A percentile compares a stretch with the other conserved stretches of the same genome.
phyloP scores from a whole-genome alignment of 2,329 filamentous ascomycete genomes.

The Penicillium psychrosexuale region DNA sequence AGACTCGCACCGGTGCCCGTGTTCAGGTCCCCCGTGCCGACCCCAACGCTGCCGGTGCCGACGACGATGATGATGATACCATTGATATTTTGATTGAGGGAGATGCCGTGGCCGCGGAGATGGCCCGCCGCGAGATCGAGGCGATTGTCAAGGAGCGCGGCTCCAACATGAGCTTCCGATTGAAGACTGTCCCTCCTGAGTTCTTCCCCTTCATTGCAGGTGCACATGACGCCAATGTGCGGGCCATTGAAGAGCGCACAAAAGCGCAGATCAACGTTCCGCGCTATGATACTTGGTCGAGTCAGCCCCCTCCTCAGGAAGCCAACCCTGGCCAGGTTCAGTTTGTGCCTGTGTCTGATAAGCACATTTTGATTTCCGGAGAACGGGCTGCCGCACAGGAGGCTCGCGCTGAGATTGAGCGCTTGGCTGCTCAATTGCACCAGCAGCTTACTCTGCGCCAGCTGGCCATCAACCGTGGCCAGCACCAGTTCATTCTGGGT shows the following conservation, averaged over 20 bases:
- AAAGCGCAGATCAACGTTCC: slow-evolving; percentile 82
- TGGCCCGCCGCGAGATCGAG: slow-evolving; percentile 78
- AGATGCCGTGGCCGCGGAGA: slow-evolving; percentile 80
- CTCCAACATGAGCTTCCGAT: slow-evolving; percentile 73
- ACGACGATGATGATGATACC: slow-evolving; percentile 72
- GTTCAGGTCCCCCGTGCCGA: slow-evolving; percentile 86
- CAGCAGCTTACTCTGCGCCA: slow-evolving; percentile 74
- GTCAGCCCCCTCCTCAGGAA: slow-evolving; percentile 63
- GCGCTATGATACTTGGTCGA: slow-evolving; percentile 69
- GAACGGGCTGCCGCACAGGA: slow-evolving; percentile 79
- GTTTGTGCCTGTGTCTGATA: slow-evolving; percentile 69
- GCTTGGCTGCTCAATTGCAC: slow-evolving; percentile 70
- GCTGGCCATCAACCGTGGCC: slow-evolving; percentile 75
- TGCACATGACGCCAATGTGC: slow-evolving; percentile 65
- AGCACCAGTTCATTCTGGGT: slow-evolving; percentile 93
- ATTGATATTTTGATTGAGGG: slow-evolving; percentile 89
- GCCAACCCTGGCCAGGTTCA: slow-evolving; percentile 63
- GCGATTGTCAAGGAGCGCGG: slow-evolving; percentile 84
- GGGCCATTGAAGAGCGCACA: slow-evolving; percentile 67
- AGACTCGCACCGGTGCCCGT: slow-evolving; percentile 82
- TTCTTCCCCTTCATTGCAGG: slow-evolving; percentile 95
- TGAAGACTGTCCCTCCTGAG: slow-evolving; percentile 82
- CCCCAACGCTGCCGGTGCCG: slow-evolving; percentile 64
- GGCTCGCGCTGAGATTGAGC: slow-evolving; percentile 76
- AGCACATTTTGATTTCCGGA: slow-evolving; percentile 80